A percentile compares a stretch with the other conserved stretches of the same genome.
phyloP scores from a whole-genome alignment of 2,329 filamentous ascomycete genomes.

The Claviceps sp. region DNA sequence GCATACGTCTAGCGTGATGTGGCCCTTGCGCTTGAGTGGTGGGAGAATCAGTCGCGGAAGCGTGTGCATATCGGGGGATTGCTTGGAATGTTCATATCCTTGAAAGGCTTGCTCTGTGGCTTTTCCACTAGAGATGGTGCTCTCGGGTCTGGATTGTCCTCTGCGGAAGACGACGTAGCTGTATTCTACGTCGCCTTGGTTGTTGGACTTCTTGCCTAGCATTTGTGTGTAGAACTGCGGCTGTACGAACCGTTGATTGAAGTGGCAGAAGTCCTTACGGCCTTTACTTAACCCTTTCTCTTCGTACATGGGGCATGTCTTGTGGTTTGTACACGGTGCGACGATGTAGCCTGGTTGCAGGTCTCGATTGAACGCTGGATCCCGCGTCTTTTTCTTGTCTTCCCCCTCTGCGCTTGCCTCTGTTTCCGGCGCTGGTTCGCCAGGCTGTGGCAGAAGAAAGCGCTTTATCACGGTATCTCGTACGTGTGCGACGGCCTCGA shows the following conservation, averaged over 20 bases:
- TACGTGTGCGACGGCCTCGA: slow-evolving; percentile 80
- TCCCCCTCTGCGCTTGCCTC: slow-evolving; percentile 11
- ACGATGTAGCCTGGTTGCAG: slow-evolving; percentile 51
- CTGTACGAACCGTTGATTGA: slow-evolving; percentile 76
- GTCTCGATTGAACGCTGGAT: slow-evolving; percentile 25
- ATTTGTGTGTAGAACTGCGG: slow-evolving; percentile 71
- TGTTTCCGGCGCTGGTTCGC: slow-evolving; percentile 18
- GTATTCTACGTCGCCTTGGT: slow-evolving; percentile 84
- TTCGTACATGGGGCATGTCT: slow-evolving; percentile 77
- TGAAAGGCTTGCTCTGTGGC: slow-evolving; percentile 55
- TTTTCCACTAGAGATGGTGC: slow-evolving; percentile 32
- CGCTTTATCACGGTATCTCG: slow-evolving; percentile 65
- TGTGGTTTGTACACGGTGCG: slow-evolving; percentile 79
- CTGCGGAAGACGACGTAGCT: slow-evolving; percentile 80
- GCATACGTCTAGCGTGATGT: slow-evolving; percentile 83
- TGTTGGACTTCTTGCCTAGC: slow-evolving; percentile 52
- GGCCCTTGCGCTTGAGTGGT: slow-evolving; percentile 76
- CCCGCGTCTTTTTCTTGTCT: slow-evolving; percentile 14
- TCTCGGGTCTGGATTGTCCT: slow-evolving; percentile 33
- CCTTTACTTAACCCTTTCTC: slow-evolving; percentile 55
- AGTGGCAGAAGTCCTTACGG: slow-evolving; percentile 83
- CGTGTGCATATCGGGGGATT: slow-evolving; percentile 43
- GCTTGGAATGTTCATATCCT: slow-evolving; percentile 48
- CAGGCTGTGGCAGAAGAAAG: slow-evolving; percentile 45
- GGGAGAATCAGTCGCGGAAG: slow-evolving; percentile 68